Conservation (phyloP, 2,329 filamentous ascomycete genomes). For the Xylariaceae sp. region DNA sequence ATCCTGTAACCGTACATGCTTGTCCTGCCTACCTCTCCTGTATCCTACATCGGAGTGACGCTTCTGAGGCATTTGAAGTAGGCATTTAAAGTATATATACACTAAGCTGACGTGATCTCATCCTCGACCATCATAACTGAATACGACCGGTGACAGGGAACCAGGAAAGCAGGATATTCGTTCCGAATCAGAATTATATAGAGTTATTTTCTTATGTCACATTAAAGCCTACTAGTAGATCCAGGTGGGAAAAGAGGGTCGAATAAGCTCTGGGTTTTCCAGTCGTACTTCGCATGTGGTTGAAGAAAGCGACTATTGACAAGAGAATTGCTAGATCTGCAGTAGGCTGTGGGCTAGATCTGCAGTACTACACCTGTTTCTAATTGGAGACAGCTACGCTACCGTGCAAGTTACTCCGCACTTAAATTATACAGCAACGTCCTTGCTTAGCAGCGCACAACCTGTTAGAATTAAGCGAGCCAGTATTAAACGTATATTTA, state of each 20-base stretch:
- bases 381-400: no score
- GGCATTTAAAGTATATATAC: neutral
- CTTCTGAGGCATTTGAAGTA: neutral
- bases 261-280: neutral
- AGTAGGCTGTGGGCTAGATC: no score
- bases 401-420: no score
- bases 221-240: neutral
- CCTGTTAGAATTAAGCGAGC: no score
- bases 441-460: no score
- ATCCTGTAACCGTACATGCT: neutral
- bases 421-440: no score
- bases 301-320: neutral
- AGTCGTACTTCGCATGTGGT: neutral
- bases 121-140: neutral
- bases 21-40: neutral
- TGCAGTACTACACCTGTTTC: no score
- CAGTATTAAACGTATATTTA: no score
- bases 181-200: neutral
- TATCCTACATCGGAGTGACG: neutral
- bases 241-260: neutral
- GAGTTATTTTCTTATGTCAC: neutral
- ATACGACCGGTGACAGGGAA: neutral
- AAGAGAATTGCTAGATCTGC: neutral
- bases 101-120: constrained; percentile 1
- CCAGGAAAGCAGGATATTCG: neutral